Base-by-base conservation (phyloP, 192 early-diverging fungal genomes). In the Backusella mclennaniae region DNA sequence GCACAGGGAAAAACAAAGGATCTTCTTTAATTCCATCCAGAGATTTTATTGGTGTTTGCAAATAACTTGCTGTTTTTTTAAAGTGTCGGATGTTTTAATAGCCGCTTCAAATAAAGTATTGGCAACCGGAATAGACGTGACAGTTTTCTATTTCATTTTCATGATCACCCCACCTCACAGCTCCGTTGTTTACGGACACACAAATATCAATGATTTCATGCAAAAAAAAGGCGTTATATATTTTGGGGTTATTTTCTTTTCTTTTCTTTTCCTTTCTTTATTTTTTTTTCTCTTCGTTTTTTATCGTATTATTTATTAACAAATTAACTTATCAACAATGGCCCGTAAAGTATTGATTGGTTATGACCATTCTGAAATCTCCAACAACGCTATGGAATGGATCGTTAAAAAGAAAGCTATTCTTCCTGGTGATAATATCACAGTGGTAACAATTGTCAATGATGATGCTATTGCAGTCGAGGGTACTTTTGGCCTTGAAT, bases 381-480 rank as follows among this genome's bases (percentile, higher is more conserved):
- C 77, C 23, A 72, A 67, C 15, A 15, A 63, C 8, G 77, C 77
- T 26, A 73, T 78, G 38, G 56, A 78, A 26, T 78, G 77, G 77
- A 63, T 59, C 14, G 44, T 78, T 7, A 26, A 66, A 9, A 73
- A 78, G 5, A 67, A 73, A 0, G 4, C 73, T 11, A 23, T 78
- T n/a, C 26, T 68, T 23, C n/a, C 77, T 19, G 71, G 73, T 49
- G 77, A 78, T 35, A 36, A 41, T 3, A 73, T 78, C 1, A 73
- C 66, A 0, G 39, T 78, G 5, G 66, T 49, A 26, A 78, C 69
- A 21, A 59, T 73, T 56, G 59, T 78, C 14, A 73, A 78, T 29
- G 77, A 78, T 46, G 77, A 78, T 35, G 71, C 70, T 15, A 70
- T 73, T 39, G 71, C 71, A 23, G 70, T 78, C 21, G 77, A 78